phyloP scores from a whole-genome alignment of 768 basidiomycete species.

The Boletales sp. region DNA sequence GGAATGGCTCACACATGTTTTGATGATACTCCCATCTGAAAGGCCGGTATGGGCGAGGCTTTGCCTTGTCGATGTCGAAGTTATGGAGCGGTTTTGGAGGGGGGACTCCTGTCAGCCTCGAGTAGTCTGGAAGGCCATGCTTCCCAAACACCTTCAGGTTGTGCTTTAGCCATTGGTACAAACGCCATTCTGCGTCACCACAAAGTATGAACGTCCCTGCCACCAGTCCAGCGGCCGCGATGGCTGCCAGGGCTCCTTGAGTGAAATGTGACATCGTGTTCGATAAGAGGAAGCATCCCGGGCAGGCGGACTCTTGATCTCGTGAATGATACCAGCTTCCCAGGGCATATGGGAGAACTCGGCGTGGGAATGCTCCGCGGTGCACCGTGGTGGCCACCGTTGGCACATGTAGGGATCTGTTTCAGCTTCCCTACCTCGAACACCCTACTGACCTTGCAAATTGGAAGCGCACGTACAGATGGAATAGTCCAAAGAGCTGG shows the following conservation, averaged over 20 bases:
- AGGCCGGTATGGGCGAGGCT: slow-evolving; percentile 51
- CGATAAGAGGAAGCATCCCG: neutral
- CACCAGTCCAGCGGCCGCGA: slow-evolving; percentile 5
- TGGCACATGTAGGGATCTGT: too few relatives aligned
- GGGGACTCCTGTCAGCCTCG: slow-evolving; percentile 42
- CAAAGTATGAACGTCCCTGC: neutral
- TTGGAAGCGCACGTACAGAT: too few relatives aligned
- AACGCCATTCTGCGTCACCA: neutral
- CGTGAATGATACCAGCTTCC: too few relatives aligned
- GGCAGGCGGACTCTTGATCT: too few relatives aligned
- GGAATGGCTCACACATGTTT: slow-evolving; percentile 44
- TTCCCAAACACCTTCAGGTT: neutral
- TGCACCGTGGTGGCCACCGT: too few relatives aligned
- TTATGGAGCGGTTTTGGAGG: slow-evolving; percentile 38
- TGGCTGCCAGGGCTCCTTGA: neutral
- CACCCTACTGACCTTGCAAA: too few relatives aligned
- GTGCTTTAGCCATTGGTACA: slow-evolving; percentile 6
- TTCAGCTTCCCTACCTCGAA: too few relatives aligned
- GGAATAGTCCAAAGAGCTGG: too few relatives aligned
- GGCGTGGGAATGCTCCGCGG: too few relatives aligned
- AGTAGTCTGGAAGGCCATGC: slow-evolving; percentile 34
- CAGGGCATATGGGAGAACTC: too few relatives aligned
- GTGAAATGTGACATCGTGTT: slow-evolving; percentile 8
- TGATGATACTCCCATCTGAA: slow-evolving; percentile 56
- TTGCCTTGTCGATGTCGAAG: slow-evolving; percentile 43